A percentile compares a stretch with the other conserved stretches of the same genome.
phyloP scores from a whole-genome alignment of 495 filamentous ascomycete genomes.

The Podospora pseudocomata region DNA sequence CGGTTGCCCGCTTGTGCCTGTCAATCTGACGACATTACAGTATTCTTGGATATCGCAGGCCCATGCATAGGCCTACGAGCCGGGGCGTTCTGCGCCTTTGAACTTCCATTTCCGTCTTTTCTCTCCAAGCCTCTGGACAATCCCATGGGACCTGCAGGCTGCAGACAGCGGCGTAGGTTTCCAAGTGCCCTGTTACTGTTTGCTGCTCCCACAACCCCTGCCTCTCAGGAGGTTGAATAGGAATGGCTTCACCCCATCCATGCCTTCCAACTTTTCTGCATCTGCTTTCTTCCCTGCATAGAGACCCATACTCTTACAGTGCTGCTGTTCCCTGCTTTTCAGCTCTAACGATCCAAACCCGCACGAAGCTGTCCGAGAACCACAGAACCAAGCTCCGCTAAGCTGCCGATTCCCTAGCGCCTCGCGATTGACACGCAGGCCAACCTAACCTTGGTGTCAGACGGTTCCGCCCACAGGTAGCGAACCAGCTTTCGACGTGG shows the following conservation, averaged over 20 bases:
- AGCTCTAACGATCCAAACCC: background rate
- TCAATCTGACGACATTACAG: conserved; percentile 2
- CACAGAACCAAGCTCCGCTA: background rate
- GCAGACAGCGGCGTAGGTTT: conserved; percentile 13
- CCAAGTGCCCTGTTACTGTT: conserved; percentile 9
- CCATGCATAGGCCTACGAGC: background rate
- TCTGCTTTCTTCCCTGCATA: background rate
- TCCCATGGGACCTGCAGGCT: conserved; percentile 3
- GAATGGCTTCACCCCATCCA: background rate
- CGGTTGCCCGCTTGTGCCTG: background rate
- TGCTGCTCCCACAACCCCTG: background rate
- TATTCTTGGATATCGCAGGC: background rate
- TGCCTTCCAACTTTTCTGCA: background rate
- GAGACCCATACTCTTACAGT: background rate
- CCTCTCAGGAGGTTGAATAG: background rate
- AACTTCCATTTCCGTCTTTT: conserved; percentile 13
- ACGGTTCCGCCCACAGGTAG: background rate
- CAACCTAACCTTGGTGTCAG: background rate
- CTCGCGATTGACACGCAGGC: conserved; percentile 1
- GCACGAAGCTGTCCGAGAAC: background rate
- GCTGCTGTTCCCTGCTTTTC: conserved; percentile 4
- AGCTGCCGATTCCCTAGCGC: conserved; percentile 2
- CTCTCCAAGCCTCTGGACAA: background rate
- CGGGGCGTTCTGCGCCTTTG: conserved; percentile 5
- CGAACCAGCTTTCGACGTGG: conserved; percentile 2